phyloP scores from a whole-genome alignment of 2,329 filamentous ascomycete genomes.

The Claviceps cyperi region DNA sequence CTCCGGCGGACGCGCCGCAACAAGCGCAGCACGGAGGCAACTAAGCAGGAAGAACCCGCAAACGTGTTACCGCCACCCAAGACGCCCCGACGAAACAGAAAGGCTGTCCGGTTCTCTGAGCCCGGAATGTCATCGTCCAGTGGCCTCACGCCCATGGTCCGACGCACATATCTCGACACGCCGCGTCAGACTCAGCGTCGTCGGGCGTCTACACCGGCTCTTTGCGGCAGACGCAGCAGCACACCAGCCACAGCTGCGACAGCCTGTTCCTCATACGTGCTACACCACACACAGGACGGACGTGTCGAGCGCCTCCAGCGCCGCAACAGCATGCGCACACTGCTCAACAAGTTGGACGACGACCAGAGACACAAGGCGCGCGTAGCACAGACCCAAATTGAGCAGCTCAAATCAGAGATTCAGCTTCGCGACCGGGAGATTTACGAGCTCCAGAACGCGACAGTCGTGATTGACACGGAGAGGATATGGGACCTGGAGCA shows the following conservation, averaged over 20 bases:
- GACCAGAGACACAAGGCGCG: slow-evolving; percentile 28
- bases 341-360: slow-evolving; percentile 37
- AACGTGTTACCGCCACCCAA: slow-evolving; percentile 8
- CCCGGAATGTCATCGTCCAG: slow-evolving; percentile 33
- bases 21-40: slow-evolving; percentile 16
- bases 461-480: slow-evolving; percentile 32
- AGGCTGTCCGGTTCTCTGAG: slow-evolving; percentile 45
- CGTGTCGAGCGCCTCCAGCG: slow-evolving; percentile 42
- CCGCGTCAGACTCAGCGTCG: slow-evolving; percentile 17
- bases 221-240: slow-evolving; percentile 3
- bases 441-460: slow-evolving; percentile 35
- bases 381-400: slow-evolving; percentile 31
- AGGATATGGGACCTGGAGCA: slow-evolving; percentile 27
- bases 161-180: slow-evolving; percentile 31
- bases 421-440: slow-evolving; percentile 38
- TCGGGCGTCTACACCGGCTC: slow-evolving; percentile 30
- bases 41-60: slow-evolving; percentile 9
- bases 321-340: slow-evolving; percentile 37
- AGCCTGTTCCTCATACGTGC: slow-evolving; percentile 13
- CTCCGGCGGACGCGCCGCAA: slow-evolving; percentile 38
- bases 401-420: slow-evolving; percentile 32
- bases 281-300: slow-evolving; percentile 41
- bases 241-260: not conserved
- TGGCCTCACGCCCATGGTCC: slow-evolving; percentile 45
- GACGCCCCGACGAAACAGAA: slow-evolving; percentile 24